Base-by-base conservation (phyloP, 306 rosid genomes). In the Prunus dulcis region DNA sequence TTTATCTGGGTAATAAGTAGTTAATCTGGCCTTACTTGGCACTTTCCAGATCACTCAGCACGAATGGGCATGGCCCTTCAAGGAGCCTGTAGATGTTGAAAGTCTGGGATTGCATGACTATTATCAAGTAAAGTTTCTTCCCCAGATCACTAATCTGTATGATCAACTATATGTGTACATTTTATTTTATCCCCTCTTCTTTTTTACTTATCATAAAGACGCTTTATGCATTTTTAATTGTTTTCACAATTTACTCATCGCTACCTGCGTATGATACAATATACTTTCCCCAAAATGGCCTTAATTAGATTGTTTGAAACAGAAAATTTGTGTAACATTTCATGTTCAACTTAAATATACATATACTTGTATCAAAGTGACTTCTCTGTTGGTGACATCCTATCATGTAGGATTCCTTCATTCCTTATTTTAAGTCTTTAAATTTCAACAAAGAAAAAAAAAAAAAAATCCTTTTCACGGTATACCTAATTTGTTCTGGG, bases 61-160 rank as follows among this genome's bases (percentile, higher is more conserved):
- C 81, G 87, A 86, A 80, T 94, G 96, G 97, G 89, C 96, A 34
- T 90, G 97, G 97, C 98, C 98, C 60, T 94, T 94, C 84, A 81
- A 85, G 97, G 82, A 87, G 46, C 97, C 98, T 75, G 97, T 91
- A 50, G 97, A 92, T 76, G 97, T 88, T 43, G 83, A 87, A 76
- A 87, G 89, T 73, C 96, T 94, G 58, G 90, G 90, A 60, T 86
- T 94, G 77, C 82, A 85, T 41, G 98, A 94, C 85, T 92, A 94
- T 69, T 87, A 84, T 62, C 84, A 92, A 89, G 98, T 91, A 83
- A 82, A 79, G 17, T 71, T 73, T 76, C 9, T 79, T 50, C 73
- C 82, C 80, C 43, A 38, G 43, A 38, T 38, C 43, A 38, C 9
- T 7, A 38, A 38, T 38, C 43, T 38, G 43, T 38, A 38, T 38